phyloP scores from a whole-genome alignment of 2,329 filamentous ascomycete species.

The Pseudogymnoascus sp. region DNA sequence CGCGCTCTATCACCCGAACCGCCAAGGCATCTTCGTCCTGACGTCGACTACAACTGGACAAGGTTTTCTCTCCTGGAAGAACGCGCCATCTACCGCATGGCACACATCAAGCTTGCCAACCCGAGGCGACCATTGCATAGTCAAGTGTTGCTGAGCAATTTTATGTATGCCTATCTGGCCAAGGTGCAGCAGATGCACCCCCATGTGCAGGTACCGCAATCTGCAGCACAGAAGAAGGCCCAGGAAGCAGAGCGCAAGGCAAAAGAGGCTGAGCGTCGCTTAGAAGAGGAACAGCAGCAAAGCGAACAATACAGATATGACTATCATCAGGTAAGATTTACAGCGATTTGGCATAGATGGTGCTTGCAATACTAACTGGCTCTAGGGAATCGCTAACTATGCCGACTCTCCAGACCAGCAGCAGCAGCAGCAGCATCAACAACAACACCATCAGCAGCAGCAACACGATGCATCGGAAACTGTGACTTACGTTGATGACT shows the following conservation, averaged over 20 bases:
- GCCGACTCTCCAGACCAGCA: slow-evolving; percentile 22
- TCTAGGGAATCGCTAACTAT: slow-evolving; percentile 29
- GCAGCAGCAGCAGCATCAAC: neutral
- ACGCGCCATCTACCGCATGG: slow-evolving; percentile 95
- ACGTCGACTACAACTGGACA: slow-evolving; percentile 94
- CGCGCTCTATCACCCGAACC: slow-evolving; percentile 75
- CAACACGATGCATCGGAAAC: slow-evolving; percentile 30
- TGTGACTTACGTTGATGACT: slow-evolving; percentile 39
- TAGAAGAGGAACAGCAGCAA: slow-evolving; percentile 25
- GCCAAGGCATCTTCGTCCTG: slow-evolving; percentile 66
- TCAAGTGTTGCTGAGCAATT: slow-evolving; percentile 94
- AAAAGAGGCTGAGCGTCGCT: slow-evolving; percentile 32
- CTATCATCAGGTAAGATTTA: slow-evolving; percentile 28
- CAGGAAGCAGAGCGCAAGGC: slow-evolving; percentile 47
- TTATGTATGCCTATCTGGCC: slow-evolving; percentile 98
- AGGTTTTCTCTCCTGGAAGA: slow-evolving; percentile 93
- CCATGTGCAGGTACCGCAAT: slow-evolving; percentile 82
- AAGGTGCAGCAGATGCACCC: slow-evolving; percentile 99
- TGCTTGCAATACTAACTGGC: slow-evolving; percentile 15
- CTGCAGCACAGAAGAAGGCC: slow-evolving; percentile 60
- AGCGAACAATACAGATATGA: slow-evolving; percentile 29
- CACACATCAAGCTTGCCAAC: slow-evolving; percentile 98
- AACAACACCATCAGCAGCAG: slow-evolving; percentile 14
- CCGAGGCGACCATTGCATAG: slow-evolving; percentile 85
- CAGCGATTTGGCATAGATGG: neutral